Evolutionary conservation across 129 eudicot genomes (phyloP), one percentile per base, ranked within the genome.

Genomic region (Arctium minus): DNA sequence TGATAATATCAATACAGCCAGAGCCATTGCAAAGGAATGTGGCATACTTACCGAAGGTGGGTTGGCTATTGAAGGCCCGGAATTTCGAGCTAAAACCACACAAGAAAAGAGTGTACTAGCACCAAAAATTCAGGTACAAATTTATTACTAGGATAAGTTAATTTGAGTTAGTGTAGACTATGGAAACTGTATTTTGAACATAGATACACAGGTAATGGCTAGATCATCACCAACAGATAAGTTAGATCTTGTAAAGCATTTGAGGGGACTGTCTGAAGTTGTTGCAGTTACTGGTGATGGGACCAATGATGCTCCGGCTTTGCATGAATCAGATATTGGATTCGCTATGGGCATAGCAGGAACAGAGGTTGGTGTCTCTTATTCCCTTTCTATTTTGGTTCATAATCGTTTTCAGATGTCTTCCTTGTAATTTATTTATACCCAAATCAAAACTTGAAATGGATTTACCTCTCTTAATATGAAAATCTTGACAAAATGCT

Each of bases 231-330:
- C 99, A 67, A 88, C 89, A 29, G 99, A 96, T 87, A 96, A 96
- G 87, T 88, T 89, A 85, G 82, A 74, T 72, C 86, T 96, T 30
- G 99, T 93, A 17, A 89, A 78, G 42, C 81, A 89, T n/a, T 80
- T 92, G 75, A 91, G 93, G 83, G 81, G 74, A 32, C 72, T 65
- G 81, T 83, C 85, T 36, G 99, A 91, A 76, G 97, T 96, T 17
- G 97, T 91, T 81, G 99, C 99, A 31, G 99, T 96, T 32, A 96
- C 99, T 0, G 99, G 99, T 80, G 99, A 96, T 88, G 99, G 99
- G 18, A 96, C 97, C 9, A 93, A 93, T 84, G 99, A 96, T 85
- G 99, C 99, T 50, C 99, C 99, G 22, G 99, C 99, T 27, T 83
- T 96, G 89, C 94, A 93, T 40, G 99, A 96, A 85, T 87, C 99